Base-by-base conservation (phyloP, 2,329 filamentous ascomycete species). In the Hypoxylon sp. region DNA sequence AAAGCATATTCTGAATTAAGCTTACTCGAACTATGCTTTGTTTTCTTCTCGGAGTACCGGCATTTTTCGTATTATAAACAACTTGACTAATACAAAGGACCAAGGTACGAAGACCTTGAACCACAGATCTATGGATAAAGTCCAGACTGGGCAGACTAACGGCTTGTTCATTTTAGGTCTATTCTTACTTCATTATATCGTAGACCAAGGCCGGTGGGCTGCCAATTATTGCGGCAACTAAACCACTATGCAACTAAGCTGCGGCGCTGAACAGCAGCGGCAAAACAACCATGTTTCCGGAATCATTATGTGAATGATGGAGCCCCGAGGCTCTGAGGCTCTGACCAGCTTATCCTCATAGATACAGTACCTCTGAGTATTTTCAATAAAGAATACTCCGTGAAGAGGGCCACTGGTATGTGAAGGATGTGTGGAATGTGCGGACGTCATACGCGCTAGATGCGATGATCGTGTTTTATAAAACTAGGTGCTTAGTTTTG, bases 401-500 rank as follows among this genome's bases (percentile, higher is more conserved):
- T 13, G 34, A 39, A 49, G 41, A 10, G 32, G 41, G 41, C 28
- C 39, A 11, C 53, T 59, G 47, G 22, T 28, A 32, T 19, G 50
- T 11, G 44, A 50, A 41, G 47, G 17, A 44, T 47, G 55, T 30
- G 37, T 17, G 44, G 56, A 61, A 44, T 24, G 26, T 34, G 26
- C 46, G 24, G 24, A 53, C 54, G 56, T 48, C 41, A 57, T 59
- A 17, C 34, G 49, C 13, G 39, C 26, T 19, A 26, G 24, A 32
- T 32, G 22, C n/a, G n/a, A 32, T 7, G 60, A 50, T 30, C 32
- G 32, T 26, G 22, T 30, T 46, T n/a, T 52, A n/a, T 37, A 34
- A n/a, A 43, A 59, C 51, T n/a, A 11, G 24, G 15, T 62, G 26
- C 26, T 64, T 70, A 74, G 47, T 68, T 67, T 55, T 74, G 72